Percentiles rank a stretch among this genome's conserved stretches.
phyloP scores from a whole-genome alignment of 805 yeast genomes.

The Kluyveromyces wickerhamii region DNA sequence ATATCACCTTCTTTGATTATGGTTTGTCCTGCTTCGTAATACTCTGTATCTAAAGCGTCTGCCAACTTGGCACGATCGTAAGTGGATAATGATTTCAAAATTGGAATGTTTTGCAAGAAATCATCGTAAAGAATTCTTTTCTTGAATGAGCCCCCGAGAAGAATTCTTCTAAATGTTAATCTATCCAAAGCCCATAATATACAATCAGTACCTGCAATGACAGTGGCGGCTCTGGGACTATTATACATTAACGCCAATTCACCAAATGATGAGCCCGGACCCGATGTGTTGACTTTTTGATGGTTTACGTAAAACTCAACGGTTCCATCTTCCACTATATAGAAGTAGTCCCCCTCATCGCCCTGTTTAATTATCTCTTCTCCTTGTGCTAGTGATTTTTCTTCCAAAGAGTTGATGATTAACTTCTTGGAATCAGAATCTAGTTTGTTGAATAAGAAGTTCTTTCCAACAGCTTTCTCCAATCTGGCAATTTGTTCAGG shows the following conservation, averaged over 20 bases:
- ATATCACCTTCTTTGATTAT: constrained; percentile 82
- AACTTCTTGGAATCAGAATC: constrained; percentile 71
- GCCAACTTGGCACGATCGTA: constrained; percentile 89
- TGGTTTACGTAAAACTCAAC: constrained; percentile 72
- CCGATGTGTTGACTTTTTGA: constrained; percentile 60
- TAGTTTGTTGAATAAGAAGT: constrained; percentile 76
- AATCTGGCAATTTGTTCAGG: constrained; percentile 59
- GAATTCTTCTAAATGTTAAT: constrained; percentile 82
- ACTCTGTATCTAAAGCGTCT: constrained; percentile 81
- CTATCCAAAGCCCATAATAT: constrained; percentile 91
- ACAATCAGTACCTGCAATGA: constrained; percentile 59
- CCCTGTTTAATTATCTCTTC: constrained; percentile 78
- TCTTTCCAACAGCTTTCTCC: constrained; percentile 63
- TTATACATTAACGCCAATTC: constrained; percentile 97
- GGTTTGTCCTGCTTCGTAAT: constrained; percentile 59
- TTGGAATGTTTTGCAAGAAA: constrained; percentile 79
- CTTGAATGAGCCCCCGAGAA: constrained; percentile 83
- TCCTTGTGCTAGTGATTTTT: constrained; percentile 51
- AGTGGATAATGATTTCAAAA: constrained; percentile 59
- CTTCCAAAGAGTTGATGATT: constrained; percentile 78
- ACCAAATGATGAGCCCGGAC: constrained; percentile 88
- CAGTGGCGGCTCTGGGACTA: constrained; percentile 97
- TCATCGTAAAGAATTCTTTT: constrained; percentile 87
- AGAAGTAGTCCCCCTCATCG: constrained; percentile 90
- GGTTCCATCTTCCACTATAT: constrained; percentile 74